phyloP scores from a whole-genome alignment of 495 filamentous ascomycete genomes.

The Neurospora pannonica region DNA sequence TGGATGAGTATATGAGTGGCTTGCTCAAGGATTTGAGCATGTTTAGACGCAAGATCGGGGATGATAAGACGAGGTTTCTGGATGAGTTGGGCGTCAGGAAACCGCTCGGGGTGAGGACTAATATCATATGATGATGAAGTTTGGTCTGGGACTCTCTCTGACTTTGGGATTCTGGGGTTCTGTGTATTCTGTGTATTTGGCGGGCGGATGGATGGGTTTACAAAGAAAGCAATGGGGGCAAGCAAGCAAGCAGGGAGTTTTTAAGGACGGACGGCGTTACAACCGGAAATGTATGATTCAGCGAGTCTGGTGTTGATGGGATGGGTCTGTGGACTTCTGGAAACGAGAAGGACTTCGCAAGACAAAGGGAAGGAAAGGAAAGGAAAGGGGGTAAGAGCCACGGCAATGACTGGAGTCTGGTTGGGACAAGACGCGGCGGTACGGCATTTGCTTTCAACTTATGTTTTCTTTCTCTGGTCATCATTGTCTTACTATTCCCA shows the following conservation, averaged over 20 bases:
- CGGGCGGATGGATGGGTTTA: not conserved
- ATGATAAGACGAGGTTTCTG: slow-evolving; percentile 55
- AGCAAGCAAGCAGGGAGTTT: not conserved
- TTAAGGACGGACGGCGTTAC: not conserved
- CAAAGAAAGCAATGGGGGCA: not conserved
- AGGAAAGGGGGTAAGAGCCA: not conserved
- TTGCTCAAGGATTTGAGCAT: slow-evolving; percentile 67
- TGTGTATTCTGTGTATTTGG: not conserved
- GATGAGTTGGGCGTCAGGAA: slow-evolving; percentile 18
- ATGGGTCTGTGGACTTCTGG: not conserved
- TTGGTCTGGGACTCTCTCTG: no score
- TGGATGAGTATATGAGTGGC: slow-evolving; percentile 60
- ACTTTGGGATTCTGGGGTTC: no score
- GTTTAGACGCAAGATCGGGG: slow-evolving; percentile 74
- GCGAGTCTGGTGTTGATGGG: not conserved
- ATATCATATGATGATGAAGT: slow-evolving; percentile 10
- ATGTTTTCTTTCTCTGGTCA: not conserved
- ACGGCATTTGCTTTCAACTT: not conserved
- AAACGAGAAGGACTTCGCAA: not conserved
- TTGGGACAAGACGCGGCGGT: not conserved
- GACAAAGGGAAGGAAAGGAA: not conserved
- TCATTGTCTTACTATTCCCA: not conserved
- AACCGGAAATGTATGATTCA: not conserved
- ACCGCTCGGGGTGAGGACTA: slow-evolving; percentile 19
- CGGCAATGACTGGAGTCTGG: not conserved